Evolutionary conservation across 2,329 filamentous ascomycete species (phyloP).

Genomic region (Trichoderma brevicompactum): DNA sequence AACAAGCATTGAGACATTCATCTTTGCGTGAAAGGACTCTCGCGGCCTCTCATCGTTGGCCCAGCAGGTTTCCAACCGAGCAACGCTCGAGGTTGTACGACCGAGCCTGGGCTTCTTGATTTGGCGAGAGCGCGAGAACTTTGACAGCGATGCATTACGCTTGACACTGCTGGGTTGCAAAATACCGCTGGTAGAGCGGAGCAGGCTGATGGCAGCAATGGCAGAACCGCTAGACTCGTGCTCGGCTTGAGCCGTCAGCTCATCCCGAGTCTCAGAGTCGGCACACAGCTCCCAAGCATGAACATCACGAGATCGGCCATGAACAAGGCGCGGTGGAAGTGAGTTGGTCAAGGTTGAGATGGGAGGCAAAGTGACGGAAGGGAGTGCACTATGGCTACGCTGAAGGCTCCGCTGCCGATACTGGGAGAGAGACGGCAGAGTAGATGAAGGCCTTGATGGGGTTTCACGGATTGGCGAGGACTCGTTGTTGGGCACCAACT

Average conservation of each 20-base stretch:
- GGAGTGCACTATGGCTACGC: constrained; percentile 72
- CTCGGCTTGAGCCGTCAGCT: constrained; percentile 79
- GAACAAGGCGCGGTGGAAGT: constrained; percentile 60
- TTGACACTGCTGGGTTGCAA: constrained; percentile 65
- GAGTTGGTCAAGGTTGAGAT: constrained; percentile 57
- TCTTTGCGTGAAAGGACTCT: constrained; percentile 38
- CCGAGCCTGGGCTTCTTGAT: constrained; percentile 67
- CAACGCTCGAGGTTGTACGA: constrained; percentile 65
- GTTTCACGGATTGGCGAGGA: constrained; percentile 66
- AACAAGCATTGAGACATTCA: constrained; percentile 47
- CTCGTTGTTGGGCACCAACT: constrained; percentile 72
- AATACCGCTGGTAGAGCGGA: constrained; percentile 68
- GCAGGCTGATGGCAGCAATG: constrained; percentile 77
- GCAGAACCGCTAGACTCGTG: constrained; percentile 80
- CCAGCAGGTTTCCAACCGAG: constrained; percentile 57
- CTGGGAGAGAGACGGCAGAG: constrained; percentile 52
- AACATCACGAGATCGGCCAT: constrained; percentile 82
- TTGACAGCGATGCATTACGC: constrained; percentile 59
- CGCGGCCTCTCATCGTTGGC: constrained; percentile 38
- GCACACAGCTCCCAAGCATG: constrained; percentile 91
- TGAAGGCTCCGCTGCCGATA: constrained; percentile 61
- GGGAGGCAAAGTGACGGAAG: constrained; percentile 61
- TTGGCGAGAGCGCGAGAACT: constrained; percentile 40
- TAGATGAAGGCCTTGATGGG: constrained; percentile 53
- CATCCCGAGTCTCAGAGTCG: constrained; percentile 77